Percentiles rank a stretch among this genome's conserved stretches.
These are phyloP conservation scores for Cyberlindnera meyerae DNA, from an alignment of 805 yeast genomes.

Conservation along the genomic window DNA sequence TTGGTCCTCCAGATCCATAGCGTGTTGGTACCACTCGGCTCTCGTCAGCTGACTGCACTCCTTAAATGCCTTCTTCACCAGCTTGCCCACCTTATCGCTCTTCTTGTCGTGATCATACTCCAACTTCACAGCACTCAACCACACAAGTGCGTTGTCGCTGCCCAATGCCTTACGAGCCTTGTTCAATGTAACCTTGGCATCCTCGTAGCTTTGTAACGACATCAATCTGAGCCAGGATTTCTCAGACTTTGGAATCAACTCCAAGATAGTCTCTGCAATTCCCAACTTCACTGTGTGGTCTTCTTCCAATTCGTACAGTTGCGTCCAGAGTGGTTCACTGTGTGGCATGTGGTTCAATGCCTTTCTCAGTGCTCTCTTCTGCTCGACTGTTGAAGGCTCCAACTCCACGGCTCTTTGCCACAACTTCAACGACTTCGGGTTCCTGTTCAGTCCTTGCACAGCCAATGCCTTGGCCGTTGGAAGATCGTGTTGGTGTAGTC, in stretches of 20 bases:
- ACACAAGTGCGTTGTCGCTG: slow-evolving; percentile 42
- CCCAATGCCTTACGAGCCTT: slow-evolving; percentile 53
- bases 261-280: slow-evolving; percentile 61
- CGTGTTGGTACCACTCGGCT: slow-evolving; percentile 52
- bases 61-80: slow-evolving; percentile 45
- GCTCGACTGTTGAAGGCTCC: slow-evolving; percentile 52
- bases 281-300: slow-evolving; percentile 43
- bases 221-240: slow-evolving; percentile 62
- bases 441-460: slow-evolving; percentile 57
- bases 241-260: slow-evolving; percentile 59
- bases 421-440: slow-evolving; percentile 51
- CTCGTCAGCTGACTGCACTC: slow-evolving; percentile 34
- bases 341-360: slow-evolving; percentile 65
- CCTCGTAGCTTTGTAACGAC: slow-evolving; percentile 35
- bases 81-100: slow-evolving; percentile 40
- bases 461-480: slow-evolving; percentile 52
- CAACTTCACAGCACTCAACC: slow-evolving; percentile 66
- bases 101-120: slow-evolving; percentile 50
- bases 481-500: slow-evolving; percentile 46
- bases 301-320: slow-evolving; percentile 55
- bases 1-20: slow-evolving; percentile 47
- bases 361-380: slow-evolving; percentile 57
- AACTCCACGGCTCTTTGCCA: slow-evolving; percentile 72
- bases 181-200: slow-evolving; percentile 52
- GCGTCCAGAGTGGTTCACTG: slow-evolving; percentile 62